Base-by-base conservation (phyloP, 1,139 yeast genomes). In the Insectozyma bohioensis region DNA sequence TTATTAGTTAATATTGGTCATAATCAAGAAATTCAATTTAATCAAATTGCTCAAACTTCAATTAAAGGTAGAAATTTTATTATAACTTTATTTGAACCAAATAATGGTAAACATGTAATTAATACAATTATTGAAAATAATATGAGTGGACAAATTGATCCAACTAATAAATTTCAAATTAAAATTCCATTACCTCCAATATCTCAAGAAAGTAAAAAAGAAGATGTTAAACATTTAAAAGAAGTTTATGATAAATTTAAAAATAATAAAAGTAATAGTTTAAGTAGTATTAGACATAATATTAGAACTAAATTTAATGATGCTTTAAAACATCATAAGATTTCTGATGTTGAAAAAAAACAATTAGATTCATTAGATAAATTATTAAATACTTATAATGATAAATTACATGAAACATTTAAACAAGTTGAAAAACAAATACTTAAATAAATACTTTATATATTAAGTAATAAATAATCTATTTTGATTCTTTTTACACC, bases 61-160 rank as follows among this genome's bases (percentile, higher is more conserved):
- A 51, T 80, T 33, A 84, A 86, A 48, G 92, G 92, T 8, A 71
- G 86, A 48, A 70, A 78, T 38, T 67, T 85, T 32, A 62, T 78
- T 29, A 73, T 90, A 19, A 87, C 95, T 0, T 92, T 88, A 2
- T 90, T 82, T 56, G 96, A 88, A 48, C 94, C 95, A 8, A 66
- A 66, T 32, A 73, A 85, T 46, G 72, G 78, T 17, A 84, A 85
- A 49, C 71, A 75, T 41, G 75, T 90, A 17, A 71, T 83, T 29
- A 79, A 86, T 39, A 71, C 88, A 0, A 79, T 90, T 24, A 56
- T 87, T 40, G 82, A 75, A 2, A 69, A 90, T 0, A 85, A 85
- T 47, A 61, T 90, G 65, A 86, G 83, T 40, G 95, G 97, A 1
- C 88, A 83, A 49, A 67, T 69, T 16, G 90, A 86, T 42, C 76